A percentile compares a stretch with the other conserved stretches of the same genome.
Evolutionary conservation across 1,139 yeast genomes (phyloP).

Genomic region (Insectozyma bohioensis): DNA sequence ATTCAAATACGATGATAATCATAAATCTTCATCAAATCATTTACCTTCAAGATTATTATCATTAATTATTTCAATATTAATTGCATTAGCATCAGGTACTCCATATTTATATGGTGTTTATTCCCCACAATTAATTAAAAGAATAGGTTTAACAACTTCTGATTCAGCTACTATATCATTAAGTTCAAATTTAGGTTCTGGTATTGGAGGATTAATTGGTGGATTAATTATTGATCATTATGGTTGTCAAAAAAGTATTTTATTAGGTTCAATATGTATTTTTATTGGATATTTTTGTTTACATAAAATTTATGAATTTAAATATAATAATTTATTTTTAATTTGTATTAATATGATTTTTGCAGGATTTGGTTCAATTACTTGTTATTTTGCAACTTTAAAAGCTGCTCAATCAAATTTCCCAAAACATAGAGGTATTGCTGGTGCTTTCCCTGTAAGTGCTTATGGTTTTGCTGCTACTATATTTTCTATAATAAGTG

Average conservation of each 20-base stretch:
- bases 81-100: constrained; percentile 58
- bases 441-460: constrained; percentile 63
- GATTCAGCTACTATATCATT: constrained; percentile 66
- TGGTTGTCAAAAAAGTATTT: constrained; percentile 55
- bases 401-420: constrained; percentile 71
- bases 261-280: constrained; percentile 53
- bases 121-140: constrained; percentile 64
- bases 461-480: constrained; percentile 55
- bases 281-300: constrained; percentile 41
- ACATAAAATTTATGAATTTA: constrained; percentile 28
- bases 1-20: not conserved
- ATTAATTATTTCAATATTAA: constrained; percentile 25
- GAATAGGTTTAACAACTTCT: constrained; percentile 56
- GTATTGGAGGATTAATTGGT: constrained; percentile 67
- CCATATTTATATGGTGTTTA: constrained; percentile 72
- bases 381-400: constrained; percentile 62
- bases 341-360: constrained; percentile 42
- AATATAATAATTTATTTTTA: constrained; percentile 22
- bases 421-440: constrained; percentile 68
- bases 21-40: constrained; percentile 4
- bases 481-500: constrained; percentile 44
- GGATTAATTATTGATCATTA: constrained; percentile 62
- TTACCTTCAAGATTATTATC: constrained; percentile 17
- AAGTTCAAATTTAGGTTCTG: constrained; percentile 61
- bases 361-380: constrained; percentile 66